Base-by-base conservation (phyloP, 2,329 filamentous ascomycete genomes). In the Clarireedia homoeocarpa region DNA sequence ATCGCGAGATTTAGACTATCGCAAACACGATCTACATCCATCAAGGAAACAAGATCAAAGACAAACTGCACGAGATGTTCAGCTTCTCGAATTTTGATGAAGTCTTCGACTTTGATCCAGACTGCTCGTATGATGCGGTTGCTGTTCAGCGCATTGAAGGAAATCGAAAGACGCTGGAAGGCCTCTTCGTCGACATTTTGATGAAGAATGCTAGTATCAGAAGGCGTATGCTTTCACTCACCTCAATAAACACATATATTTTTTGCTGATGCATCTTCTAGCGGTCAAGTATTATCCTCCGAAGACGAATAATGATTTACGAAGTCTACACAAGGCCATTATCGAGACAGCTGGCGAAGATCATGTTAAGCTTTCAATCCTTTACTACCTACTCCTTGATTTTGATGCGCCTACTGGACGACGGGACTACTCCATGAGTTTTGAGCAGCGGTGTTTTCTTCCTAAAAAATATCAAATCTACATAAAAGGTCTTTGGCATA, bases 351-450 rank as follows among this genome's bases (percentile, higher is more conserved):
- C 74, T 49, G 83, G 86, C 63, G 80, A 85, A 6, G 77, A 82
- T 53, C 86, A 91, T 70, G 85, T 91, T 73, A 91, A 91, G 70
- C 83, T 91, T 62, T 89, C 89, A 17, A 79, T 94, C 48, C 77
- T 95, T 61, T 95, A 89, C 75, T 95, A 95, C 70, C 75, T 95
- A 40, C 78, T 95, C 3, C 85, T 89, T 66, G 89, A 95, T 69
- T 81, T 86, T 67, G 75, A 76, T 20, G 75, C 77, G 3, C 61
- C 64, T n/a, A 67, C 65, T 1, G 56, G 59, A 24, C 59, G 53
- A 12, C 71, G 77, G 17, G 75, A 79, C 38, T 65, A 75, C 6
- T 76, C 83, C 2, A 76, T 77, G 20, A 59, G 68, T 1, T 90
- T 92, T 63, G 82, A 84, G 15, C 71, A 73, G 44, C 73, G 73